Evolutionary conservation across 2,329 filamentous ascomycete species (phyloP).

Genomic region (Curvularia sp.): DNA sequence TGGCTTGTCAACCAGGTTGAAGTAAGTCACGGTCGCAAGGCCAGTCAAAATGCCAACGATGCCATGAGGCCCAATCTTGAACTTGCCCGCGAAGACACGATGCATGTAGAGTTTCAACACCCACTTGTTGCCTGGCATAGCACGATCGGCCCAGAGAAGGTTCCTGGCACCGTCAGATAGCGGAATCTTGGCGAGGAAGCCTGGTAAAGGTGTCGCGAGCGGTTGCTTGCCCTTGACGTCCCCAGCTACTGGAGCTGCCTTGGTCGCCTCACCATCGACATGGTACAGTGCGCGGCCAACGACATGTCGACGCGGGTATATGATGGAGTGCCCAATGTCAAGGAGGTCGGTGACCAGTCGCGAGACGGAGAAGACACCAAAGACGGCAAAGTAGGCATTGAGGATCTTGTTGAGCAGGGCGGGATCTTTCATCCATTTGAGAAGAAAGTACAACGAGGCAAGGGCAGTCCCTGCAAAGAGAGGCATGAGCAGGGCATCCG

Average conservation of each 20-base stretch:
- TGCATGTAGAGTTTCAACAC: constrained; percentile 62
- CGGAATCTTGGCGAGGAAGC: constrained; percentile 57
- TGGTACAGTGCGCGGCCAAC: constrained; percentile 60
- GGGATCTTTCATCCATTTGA: constrained; percentile 87
- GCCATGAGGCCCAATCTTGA: constrained; percentile 63
- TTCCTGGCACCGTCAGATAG: constrained; percentile 49
- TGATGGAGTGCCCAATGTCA: constrained; percentile 67
- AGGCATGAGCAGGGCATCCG: constrained; percentile 85
- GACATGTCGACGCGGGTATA: constrained; percentile 77
- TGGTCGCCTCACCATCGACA: constrained; percentile 48
- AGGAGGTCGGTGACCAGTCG: constrained; percentile 77
- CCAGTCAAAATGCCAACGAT: constrained; percentile 65
- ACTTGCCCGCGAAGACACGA: constrained; percentile 56
- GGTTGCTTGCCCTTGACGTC: constrained; percentile 28
- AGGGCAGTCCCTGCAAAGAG: constrained; percentile 76
- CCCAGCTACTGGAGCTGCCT: constrained; percentile 45
- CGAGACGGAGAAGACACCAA: constrained; percentile 78
- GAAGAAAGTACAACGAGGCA: constrained; percentile 80
- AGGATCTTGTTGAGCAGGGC: constrained; percentile 82
- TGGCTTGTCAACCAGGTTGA: constrained; percentile 66
- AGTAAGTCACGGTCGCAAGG: constrained; percentile 67
- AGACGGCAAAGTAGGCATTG: constrained; percentile 80
- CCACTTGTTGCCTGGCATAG: constrained; percentile 59
- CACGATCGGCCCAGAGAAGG: constrained; percentile 60
- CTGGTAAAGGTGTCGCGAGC: constrained; percentile 60